Percentiles rank a stretch among this genome's conserved stretches.
Conservation (phyloP, 169 alveolate genomes). For the Theileria orientalis region DNA sequence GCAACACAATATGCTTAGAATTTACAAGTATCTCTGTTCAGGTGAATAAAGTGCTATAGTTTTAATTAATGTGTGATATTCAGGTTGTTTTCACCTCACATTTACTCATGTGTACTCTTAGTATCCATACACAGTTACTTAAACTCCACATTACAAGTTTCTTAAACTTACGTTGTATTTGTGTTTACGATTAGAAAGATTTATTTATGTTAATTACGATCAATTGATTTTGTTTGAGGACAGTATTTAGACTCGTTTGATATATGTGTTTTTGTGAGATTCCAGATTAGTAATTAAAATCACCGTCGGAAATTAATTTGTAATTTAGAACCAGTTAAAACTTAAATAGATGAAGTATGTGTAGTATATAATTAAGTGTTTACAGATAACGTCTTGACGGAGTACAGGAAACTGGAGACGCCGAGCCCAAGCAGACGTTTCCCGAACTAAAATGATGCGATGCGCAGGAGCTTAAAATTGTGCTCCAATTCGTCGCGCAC, state of each 20-base stretch:
- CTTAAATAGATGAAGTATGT: too few relatives aligned
- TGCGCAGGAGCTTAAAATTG: slow-evolving; percentile 28
- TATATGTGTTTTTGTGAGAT: too few relatives aligned
- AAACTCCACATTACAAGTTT: too few relatives aligned
- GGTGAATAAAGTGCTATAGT: not conserved
- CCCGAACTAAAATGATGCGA: slow-evolving; percentile 11
- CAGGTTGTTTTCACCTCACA: not conserved
- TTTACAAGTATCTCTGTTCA: not conserved
- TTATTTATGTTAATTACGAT: too few relatives aligned
- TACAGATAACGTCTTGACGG: too few relatives aligned
- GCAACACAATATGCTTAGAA: not conserved
- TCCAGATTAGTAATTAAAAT: too few relatives aligned
- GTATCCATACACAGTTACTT: not conserved
- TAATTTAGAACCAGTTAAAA: too few relatives aligned
- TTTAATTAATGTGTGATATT: not conserved
- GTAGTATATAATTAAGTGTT: too few relatives aligned
- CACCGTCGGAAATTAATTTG: too few relatives aligned
- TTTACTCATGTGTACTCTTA: not conserved
- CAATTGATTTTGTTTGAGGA: too few relatives aligned
- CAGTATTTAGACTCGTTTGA: too few relatives aligned
- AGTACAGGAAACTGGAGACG: too few relatives aligned
- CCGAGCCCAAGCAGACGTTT: not conserved
- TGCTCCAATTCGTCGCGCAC: slow-evolving; percentile 42
- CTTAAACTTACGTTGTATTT: not conserved
- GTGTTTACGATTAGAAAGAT: slow-evolving; percentile 3